Conservation (phyloP, 2,329 filamentous ascomycete species). For the Paracoccidioides brasiliensis region DNA sequence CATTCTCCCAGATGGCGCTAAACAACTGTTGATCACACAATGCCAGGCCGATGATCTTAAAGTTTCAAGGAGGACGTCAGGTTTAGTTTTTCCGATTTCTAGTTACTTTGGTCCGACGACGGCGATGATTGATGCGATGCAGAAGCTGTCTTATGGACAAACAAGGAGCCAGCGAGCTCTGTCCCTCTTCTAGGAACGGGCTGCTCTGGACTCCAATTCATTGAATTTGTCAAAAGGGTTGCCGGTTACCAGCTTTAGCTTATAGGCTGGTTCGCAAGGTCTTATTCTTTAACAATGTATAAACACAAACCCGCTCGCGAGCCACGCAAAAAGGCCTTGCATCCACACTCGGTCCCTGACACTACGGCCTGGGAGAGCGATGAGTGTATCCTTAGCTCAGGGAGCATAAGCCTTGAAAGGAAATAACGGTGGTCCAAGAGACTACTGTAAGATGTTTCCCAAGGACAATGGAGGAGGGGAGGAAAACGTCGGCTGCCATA, state of each 20-base stretch:
- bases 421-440: constrained; percentile 22
- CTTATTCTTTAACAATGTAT: background rate
- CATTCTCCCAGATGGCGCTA: too few species aligned
- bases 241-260: constrained; percentile 42
- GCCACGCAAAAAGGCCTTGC: constrained; percentile 18
- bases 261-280: constrained; percentile 36
- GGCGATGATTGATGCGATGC: too few species aligned
- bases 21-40: too few species aligned
- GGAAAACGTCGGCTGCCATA: background rate
- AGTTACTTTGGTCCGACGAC: too few species aligned
- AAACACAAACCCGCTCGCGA: constrained; percentile 3
- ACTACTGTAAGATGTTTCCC: constrained; percentile 18
- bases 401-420: constrained; percentile 15
- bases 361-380: constrained; percentile 22
- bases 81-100: too few species aligned
- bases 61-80: too few species aligned
- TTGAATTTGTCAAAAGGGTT: constrained; percentile 39
- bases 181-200: constrained; percentile 25
- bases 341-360: constrained; percentile 20
- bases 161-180: too few species aligned
- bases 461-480: background rate
- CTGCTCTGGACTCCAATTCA: constrained; percentile 30
- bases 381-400: constrained; percentile 11
- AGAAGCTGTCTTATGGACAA: too few species aligned
- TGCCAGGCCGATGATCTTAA: too few species aligned